Percentiles rank a stretch among this genome's conserved stretches.
Evolutionary conservation across 257 asterid species (phyloP).

Genomic region (Schizonepeta tenuifolia): DNA sequence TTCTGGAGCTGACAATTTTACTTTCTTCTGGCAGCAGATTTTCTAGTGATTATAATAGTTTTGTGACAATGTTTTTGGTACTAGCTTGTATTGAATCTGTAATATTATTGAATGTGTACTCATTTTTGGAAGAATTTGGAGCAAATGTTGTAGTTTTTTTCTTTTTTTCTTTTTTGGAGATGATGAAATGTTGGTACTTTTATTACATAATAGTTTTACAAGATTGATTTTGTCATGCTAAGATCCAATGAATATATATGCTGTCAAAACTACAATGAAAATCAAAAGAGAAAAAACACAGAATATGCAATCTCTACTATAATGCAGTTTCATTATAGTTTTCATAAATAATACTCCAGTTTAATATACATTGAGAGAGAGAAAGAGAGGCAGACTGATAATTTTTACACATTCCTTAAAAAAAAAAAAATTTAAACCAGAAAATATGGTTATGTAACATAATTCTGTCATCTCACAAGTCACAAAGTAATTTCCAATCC

Average conservation of each 20-base stretch:
- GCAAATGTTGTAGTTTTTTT: not conserved
- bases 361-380: conserved; percentile 23
- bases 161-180: no score
- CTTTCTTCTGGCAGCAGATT: conserved; percentile 31
- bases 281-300: not conserved
- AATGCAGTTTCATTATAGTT: conserved; percentile 19
- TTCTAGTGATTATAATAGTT: conserved; percentile 23
- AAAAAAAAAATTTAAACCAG: conserved; percentile 14
- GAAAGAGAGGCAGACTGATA: conserved; percentile 12
- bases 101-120: conserved; percentile 32
- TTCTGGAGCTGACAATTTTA: conserved; percentile 30
- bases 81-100: conserved; percentile 32
- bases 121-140: conserved; percentile 41
- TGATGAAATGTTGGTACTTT: no score
- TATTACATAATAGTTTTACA: not conserved
- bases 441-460: conserved; percentile 29
- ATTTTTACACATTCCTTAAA: conserved; percentile 32
- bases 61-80: conserved; percentile 19
- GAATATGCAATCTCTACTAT: not conserved
- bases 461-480: conserved; percentile 21
- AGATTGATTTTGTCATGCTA: not conserved
- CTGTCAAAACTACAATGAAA: not conserved
- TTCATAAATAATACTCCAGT: not conserved
- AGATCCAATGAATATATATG: not conserved
- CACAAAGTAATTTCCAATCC: conserved; percentile 42